A percentile compares a stretch with the other conserved stretches of the same genome.
Evolutionary conservation across 192 early-diverging fungal species (phyloP).

Genomic region (Rhizophlyctis rosea): DNA sequence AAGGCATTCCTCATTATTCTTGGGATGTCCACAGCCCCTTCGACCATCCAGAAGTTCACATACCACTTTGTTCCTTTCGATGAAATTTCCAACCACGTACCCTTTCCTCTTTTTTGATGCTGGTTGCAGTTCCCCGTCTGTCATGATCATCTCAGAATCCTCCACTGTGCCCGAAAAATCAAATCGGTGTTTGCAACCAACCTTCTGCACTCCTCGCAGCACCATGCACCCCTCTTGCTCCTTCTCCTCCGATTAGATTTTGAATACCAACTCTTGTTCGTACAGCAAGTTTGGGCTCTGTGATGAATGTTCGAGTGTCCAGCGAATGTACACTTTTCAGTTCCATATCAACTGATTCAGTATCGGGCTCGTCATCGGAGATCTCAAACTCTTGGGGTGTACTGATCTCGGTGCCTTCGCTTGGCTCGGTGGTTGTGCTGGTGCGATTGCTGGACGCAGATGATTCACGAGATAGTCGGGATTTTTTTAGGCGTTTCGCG

Average conservation of each 20-base stretch:
- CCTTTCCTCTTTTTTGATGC: slow-evolving; percentile 19
- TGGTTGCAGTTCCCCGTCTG: no score
- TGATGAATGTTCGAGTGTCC: slow-evolving; percentile 45
- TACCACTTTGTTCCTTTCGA: slow-evolving; percentile 47
- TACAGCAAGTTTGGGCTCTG: slow-evolving; percentile 37
- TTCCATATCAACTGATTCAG: slow-evolving; percentile 23
- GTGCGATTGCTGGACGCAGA: neutral
- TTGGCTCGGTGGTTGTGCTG: neutral
- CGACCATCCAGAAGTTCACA: no score
- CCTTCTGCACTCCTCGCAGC: slow-evolving; percentile 5
- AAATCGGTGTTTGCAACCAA: neutral
- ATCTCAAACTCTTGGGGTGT: slow-evolving; percentile 10
- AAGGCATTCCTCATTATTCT: neutral
- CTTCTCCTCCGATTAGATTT: slow-evolving; percentile 6
- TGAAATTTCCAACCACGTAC: slow-evolving; percentile 47
- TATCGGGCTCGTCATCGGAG: slow-evolving; percentile 20
- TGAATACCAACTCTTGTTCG: slow-evolving; percentile 22
- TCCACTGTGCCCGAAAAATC: no score
- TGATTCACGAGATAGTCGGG: slow-evolving; percentile 23
- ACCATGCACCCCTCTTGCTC: neutral
- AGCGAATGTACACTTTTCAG: slow-evolving; percentile 40
- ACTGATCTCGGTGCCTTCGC: neutral
- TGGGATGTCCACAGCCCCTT: no score
- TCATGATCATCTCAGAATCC: slow-evolving; percentile 6
- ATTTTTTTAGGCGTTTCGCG: slow-evolving; percentile 21